These are phyloP conservation scores for Nasturtium officinale DNA, from an alignment of 345 rosid species.

Conservation along the genomic window DNA sequence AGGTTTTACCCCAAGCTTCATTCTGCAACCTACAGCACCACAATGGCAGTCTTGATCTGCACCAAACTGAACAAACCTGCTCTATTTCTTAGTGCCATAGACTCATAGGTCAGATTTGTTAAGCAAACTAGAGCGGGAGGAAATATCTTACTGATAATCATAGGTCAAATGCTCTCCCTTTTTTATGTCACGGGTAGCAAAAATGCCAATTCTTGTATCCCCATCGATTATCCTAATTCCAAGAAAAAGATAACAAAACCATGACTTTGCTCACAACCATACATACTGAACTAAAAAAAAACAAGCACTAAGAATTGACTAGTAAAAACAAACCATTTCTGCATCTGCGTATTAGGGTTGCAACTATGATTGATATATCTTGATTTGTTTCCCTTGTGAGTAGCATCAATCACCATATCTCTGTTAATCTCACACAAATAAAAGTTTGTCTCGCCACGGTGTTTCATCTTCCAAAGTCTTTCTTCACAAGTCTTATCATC, in stretches of 20 bases:
- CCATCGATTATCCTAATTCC: conserved; percentile 85
- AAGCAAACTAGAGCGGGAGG: conserved; percentile 24
- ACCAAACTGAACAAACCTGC: conserved; percentile 99
- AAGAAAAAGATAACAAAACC: conserved; percentile 2
- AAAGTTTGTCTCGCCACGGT: conserved; percentile 88
- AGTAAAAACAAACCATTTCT: conserved; percentile 70
- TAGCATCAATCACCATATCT: conserved; percentile 98
- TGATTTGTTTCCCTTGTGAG: conserved; percentile 95
- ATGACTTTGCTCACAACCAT: conserved; percentile 11
- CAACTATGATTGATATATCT: conserved; percentile 98
- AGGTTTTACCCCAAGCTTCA: conserved; percentile 89
- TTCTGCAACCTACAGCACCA: conserved; percentile 81
- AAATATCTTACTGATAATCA: conserved; percentile 87
- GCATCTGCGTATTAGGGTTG: conserved; percentile 96
- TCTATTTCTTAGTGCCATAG: conserved; percentile 61
- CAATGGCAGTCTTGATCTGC: conserved; percentile 99
- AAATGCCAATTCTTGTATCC: conserved; percentile 97
- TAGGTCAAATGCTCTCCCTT: conserved; percentile 96
- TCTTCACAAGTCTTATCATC: conserved; percentile 99
- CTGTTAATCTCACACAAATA: conserved; percentile 96
- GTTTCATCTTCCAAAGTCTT: conserved; percentile 98
- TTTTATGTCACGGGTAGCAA: conserved; percentile 76
- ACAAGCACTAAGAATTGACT: neutral
- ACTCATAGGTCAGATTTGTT: neutral
- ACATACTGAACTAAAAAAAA: neutral